A percentile compares a stretch with the other conserved stretches of the same genome.
phyloP scores from a whole-genome alignment of 441 rosid genomes.

The Eutrema salsugineum region DNA sequence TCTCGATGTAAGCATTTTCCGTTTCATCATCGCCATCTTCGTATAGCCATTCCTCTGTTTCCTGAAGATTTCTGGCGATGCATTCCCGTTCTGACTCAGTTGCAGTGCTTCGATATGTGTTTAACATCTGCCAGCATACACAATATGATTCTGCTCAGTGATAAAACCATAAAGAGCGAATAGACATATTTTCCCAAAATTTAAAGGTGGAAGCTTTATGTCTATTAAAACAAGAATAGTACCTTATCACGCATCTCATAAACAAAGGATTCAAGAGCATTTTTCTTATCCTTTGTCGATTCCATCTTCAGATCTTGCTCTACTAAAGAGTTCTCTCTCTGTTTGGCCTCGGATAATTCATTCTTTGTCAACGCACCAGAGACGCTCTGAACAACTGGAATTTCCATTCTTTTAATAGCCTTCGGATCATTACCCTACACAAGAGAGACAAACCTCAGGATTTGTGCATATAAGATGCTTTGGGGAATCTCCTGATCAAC shows the following conservation, averaged over 20 bases:
- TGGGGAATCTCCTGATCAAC: neutral
- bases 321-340: slow-evolving; percentile 49
- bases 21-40: slow-evolving; percentile 76
- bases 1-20: slow-evolving; percentile 46
- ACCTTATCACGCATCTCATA: slow-evolving; percentile 81
- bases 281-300: slow-evolving; percentile 61
- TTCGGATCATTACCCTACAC: slow-evolving; percentile 38
- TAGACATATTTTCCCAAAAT: neutral
- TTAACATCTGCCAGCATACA: slow-evolving; percentile 41
- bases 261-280: slow-evolving; percentile 72
- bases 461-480: neutral
- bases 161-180: neutral
- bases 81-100: slow-evolving; percentile 51
- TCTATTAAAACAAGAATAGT: neutral
- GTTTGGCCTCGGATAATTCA: slow-evolving; percentile 46
- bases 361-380: slow-evolving; percentile 52
- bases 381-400: slow-evolving; percentile 42
- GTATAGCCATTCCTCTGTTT: slow-evolving; percentile 72
- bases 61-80: slow-evolving; percentile 54
- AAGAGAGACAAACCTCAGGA: slow-evolving; percentile 7
- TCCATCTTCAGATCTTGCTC: slow-evolving; percentile 71
- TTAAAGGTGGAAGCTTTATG: neutral
- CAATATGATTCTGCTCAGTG: neutral
- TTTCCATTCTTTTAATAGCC: slow-evolving; percentile 38
- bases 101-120: slow-evolving; percentile 49